Percentiles rank a stretch among this genome's conserved stretches.
Evolutionary conservation across 768 basidiomycete species (phyloP).

Genomic region (Terana coerulea): DNA sequence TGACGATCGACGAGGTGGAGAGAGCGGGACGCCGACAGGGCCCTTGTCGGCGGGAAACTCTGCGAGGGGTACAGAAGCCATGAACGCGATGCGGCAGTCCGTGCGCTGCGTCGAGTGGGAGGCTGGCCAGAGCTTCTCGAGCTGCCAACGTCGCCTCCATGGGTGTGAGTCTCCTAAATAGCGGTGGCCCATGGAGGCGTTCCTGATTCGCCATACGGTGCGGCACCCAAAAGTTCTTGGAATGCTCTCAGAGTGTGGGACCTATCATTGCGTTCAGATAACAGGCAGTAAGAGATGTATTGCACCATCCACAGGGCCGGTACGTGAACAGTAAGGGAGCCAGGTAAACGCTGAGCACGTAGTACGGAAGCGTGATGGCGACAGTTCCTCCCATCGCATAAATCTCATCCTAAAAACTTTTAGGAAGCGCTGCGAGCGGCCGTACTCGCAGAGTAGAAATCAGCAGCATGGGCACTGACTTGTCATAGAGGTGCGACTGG

Average conservation of each 20-base stretch:
- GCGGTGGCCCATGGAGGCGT: background rate
- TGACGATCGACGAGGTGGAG: conserved; percentile 10
- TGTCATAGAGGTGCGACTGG: no score
- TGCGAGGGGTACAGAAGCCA: background rate
- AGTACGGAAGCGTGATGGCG: conserved; percentile 7
- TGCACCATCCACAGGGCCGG: conserved; percentile 1
- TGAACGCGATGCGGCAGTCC: background rate
- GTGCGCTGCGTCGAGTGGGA: background rate
- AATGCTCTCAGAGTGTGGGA: background rate
- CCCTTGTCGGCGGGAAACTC: background rate
- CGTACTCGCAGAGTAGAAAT: no score
- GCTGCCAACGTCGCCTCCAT: background rate
- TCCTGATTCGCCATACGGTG: conserved; percentile 12
- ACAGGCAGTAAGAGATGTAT: background rate
- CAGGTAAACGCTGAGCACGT: background rate
- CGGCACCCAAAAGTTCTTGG: background rate
- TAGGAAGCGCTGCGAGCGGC: no score
- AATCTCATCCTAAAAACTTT: no score
- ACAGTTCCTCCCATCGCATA: no score
- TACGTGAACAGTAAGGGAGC: background rate
- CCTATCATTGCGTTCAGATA: background rate
- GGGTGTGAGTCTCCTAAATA: background rate
- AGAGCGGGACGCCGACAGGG: background rate
- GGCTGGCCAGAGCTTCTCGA: background rate
- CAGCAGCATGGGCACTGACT: no score